These are phyloP conservation scores for Pythium rishiriense DNA, from an alignment of 352 stramenopile genomes.

Conservation along the genomic window DNA sequence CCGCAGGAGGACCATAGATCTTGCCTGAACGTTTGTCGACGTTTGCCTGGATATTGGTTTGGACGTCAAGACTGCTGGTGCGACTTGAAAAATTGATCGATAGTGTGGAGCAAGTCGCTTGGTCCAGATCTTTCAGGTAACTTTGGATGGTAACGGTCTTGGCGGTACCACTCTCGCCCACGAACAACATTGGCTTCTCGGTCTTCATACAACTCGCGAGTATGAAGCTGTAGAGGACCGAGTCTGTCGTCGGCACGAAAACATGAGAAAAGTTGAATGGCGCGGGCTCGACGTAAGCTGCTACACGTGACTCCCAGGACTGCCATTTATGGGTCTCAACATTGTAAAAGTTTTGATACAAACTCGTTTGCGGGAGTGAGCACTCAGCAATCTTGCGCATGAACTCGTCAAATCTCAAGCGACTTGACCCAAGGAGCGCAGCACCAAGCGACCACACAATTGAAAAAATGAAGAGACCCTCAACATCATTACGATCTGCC, in stretches of 20 bases:
- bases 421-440: slow-evolving; percentile 76
- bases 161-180: slow-evolving; percentile 93
- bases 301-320: slow-evolving; percentile 84
- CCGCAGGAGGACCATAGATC: slow-evolving; percentile 92
- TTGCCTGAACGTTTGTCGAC: slow-evolving; percentile 95
- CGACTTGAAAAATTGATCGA: slow-evolving; percentile 94
- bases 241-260: slow-evolving; percentile 96
- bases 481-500: slow-evolving; percentile 63
- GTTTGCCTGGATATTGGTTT: slow-evolving; percentile 94
- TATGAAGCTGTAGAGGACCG: slow-evolving; percentile 93
- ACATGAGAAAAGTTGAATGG: slow-evolving; percentile 95
- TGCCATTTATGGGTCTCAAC: slow-evolving; percentile 90
- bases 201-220: slow-evolving; percentile 86
- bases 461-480: slow-evolving; percentile 93
- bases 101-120: slow-evolving; percentile 64
- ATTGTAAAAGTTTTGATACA: slow-evolving; percentile 93
- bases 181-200: slow-evolving; percentile 91
- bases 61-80: slow-evolving; percentile 92
- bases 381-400: slow-evolving; percentile 85
- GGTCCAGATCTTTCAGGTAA: slow-evolving; percentile 86
- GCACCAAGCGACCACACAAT: slow-evolving; percentile 93
- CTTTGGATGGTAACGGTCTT: slow-evolving; percentile 96
- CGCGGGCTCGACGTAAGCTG: slow-evolving; percentile 88
- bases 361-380: slow-evolving; percentile 65
- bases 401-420: slow-evolving; percentile 90